Evolutionary conservation across 768 basidiomycete species (phyloP).

Genomic region (Amanita rimosa): DNA sequence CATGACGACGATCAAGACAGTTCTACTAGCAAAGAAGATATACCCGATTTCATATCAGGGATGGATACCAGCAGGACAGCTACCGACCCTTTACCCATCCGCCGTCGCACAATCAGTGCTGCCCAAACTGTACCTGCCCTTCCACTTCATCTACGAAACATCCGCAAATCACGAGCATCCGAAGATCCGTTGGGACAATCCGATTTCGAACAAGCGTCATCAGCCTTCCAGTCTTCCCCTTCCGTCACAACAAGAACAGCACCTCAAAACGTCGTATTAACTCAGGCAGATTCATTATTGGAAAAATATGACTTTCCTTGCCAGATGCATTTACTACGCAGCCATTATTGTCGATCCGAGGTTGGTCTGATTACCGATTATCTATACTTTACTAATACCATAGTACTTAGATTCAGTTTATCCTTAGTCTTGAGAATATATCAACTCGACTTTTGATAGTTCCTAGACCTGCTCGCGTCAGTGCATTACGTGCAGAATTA

Average conservation of each 20-base stretch:
- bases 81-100: constrained; percentile 14
- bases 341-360: constrained; percentile 84
- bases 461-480: constrained; percentile 88
- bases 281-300: constrained; percentile 44
- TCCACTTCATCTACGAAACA: constrained; percentile 44
- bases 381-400: constrained; percentile 7
- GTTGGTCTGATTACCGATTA: constrained; percentile 26
- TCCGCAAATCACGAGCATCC: constrained; percentile 46
- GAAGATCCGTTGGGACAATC: constrained; percentile 69
- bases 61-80: constrained; percentile 8
- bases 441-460: constrained; percentile 86
- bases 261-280: constrained; percentile 30
- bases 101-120: constrained; percentile 43
- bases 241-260: constrained; percentile 43
- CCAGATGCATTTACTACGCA: constrained; percentile 65
- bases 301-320: constrained; percentile 55
- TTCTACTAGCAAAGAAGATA: constrained; percentile 19
- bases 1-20: constrained; percentile 28
- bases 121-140: constrained; percentile 70
- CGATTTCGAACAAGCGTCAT: constrained; percentile 30
- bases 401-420: constrained; percentile 59
- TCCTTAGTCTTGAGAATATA: constrained; percentile 84
- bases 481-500: constrained; percentile 91
- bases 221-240: constrained; percentile 64
- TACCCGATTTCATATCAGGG: constrained; percentile 9